These are phyloP conservation scores for Corymbia citriodora DNA, from an alignment of 441 rosid species.

Conservation along the genomic window DNA sequence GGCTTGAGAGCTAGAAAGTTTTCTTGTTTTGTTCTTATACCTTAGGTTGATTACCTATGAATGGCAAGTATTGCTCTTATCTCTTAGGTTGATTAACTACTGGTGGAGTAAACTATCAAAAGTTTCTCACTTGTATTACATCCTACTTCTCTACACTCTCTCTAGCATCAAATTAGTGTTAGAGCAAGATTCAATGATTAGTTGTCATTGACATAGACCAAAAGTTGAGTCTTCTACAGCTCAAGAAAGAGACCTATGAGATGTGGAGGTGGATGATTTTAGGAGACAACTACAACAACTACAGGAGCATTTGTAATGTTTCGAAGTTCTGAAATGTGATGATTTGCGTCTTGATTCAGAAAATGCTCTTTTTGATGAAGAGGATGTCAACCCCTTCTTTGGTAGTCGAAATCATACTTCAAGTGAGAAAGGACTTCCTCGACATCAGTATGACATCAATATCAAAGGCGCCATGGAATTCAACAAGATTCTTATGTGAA, in stretches of 20 bases:
- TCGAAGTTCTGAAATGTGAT: not conserved
- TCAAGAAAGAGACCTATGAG: not conserved
- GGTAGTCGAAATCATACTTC: not conserved
- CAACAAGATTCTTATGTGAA: not conserved
- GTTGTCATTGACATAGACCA: not conserved
- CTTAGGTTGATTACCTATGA: not conserved
- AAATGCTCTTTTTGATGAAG: not conserved
- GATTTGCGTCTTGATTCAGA: not conserved
- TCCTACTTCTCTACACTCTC: not conserved
- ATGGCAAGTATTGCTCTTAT: not conserved
- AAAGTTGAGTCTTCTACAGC: not conserved
- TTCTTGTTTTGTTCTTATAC: no score
- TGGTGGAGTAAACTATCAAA: not conserved
- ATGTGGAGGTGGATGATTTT: not conserved
- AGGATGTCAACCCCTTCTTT: not conserved
- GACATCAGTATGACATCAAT: not conserved
- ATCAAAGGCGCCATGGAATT: not conserved
- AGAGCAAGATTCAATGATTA: not conserved
- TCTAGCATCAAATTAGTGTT: not conserved
- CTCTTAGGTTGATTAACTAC: not conserved
- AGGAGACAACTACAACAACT: not conserved
- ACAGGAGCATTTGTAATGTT: accelerated
- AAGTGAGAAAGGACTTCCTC: not conserved
- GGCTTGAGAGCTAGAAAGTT: not conserved
- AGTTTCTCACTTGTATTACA: not conserved